Percentiles rank a stretch among this genome's conserved stretches.
phyloP scores from a whole-genome alignment of 441 rosid species.

The Mallotus repandus region DNA sequence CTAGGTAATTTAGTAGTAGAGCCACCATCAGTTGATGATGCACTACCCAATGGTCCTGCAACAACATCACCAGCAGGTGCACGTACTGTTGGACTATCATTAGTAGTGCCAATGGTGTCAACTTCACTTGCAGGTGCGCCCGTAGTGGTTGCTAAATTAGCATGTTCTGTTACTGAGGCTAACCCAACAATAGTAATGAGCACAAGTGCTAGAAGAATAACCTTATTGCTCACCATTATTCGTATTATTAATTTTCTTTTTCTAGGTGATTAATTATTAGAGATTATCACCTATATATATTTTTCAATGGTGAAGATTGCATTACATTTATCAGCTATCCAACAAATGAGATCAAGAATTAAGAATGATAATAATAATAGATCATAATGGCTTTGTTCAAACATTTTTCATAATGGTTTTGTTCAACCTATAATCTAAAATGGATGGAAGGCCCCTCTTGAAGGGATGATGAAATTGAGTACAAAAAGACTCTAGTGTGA shows the following conservation, averaged over 20 bases:
- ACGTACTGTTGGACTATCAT: constrained; percentile 22
- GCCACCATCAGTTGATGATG: neutral
- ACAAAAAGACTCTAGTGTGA: too few species aligned
- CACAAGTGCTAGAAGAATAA: constrained; percentile 37
- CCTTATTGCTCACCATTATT: constrained; percentile 43
- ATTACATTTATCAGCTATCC: too few species aligned
- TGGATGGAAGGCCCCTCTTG: too few species aligned
- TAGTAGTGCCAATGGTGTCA: constrained; percentile 27
- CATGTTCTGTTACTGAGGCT: constrained; percentile 35
- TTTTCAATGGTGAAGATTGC: too few species aligned
- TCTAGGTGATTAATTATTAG: too few species aligned
- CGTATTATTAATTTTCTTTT: too few species aligned
- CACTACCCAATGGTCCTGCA: constrained; percentile 21
- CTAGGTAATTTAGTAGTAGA: constrained; percentile 16
- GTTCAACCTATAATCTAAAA: too few species aligned
- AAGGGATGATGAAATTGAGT: too few species aligned
- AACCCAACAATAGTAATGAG: constrained; percentile 48
- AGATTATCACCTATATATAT: neutral
- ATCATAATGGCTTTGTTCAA: too few species aligned
- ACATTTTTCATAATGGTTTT: too few species aligned
- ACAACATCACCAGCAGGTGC: constrained; percentile 31
- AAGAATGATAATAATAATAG: too few species aligned
- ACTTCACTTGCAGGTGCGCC: constrained; percentile 27
- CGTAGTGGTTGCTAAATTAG: constrained; percentile 24
- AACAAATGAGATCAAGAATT: too few species aligned